A percentile compares a stretch with the other conserved stretches of the same genome.
Conservation (phyloP, 176 grass and related monocot genomes). For the Saccharum officinarum region DNA sequence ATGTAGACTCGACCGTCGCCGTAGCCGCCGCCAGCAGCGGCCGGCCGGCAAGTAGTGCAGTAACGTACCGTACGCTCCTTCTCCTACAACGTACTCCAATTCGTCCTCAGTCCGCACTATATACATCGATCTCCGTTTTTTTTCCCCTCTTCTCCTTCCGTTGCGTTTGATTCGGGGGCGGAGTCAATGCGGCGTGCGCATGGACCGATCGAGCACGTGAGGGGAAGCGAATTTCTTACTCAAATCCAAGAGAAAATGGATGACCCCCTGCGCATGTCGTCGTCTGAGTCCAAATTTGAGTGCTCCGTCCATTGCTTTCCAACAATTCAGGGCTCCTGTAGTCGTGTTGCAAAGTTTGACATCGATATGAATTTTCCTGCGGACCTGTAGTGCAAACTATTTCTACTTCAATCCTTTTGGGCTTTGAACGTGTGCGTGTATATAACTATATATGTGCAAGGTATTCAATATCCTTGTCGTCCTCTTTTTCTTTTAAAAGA, state of each 20-base stretch:
- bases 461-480: neutral
- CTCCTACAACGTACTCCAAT: neutral
- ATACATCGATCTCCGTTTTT: neutral
- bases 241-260: neutral
- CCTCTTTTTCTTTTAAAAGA: neutral
- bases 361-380: neutral
- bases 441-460: neutral
- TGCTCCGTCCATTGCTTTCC: neutral
- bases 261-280: too few species aligned
- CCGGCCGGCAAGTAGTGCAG: neutral
- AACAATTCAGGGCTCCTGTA: neutral
- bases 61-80: neutral
- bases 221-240: neutral
- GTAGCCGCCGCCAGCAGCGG: neutral
- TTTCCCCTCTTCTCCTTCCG: rapidly evolving
- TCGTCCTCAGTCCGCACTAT: neutral
- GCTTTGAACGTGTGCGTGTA: neutral
- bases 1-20: neutral
- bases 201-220: neutral
- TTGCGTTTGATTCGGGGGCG: neutral
- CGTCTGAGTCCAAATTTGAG: neutral
- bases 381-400: neutral
- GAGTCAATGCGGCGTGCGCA: conserved; percentile 5
- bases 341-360: neutral
- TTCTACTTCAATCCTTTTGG: neutral